Evolutionary conservation across 495 filamentous ascomycete species (phyloP).

Genomic region (Penicillium canescens): DNA sequence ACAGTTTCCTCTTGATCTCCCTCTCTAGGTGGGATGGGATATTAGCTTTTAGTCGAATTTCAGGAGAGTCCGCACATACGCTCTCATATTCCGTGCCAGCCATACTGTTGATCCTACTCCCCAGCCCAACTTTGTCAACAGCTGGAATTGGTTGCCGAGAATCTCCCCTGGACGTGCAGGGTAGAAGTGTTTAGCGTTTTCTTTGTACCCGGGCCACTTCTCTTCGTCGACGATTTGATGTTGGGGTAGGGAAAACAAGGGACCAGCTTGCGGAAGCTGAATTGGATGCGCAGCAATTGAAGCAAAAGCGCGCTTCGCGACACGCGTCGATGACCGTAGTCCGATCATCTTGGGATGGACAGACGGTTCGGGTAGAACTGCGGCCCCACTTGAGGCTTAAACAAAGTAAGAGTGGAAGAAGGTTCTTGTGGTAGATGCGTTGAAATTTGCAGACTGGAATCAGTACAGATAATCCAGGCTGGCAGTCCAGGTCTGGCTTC

Average conservation of each 20-base stretch:
- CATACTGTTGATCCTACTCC: slow-evolving; percentile 33
- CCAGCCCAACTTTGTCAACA: slow-evolving; percentile 38
- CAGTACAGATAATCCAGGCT: too few species aligned
- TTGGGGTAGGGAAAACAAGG: background rate
- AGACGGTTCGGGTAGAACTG: too few species aligned
- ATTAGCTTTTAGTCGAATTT: too few species aligned
- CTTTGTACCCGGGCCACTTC: slow-evolving; percentile 16
- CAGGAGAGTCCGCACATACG: slow-evolving; percentile 8
- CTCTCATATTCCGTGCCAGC: slow-evolving; percentile 28
- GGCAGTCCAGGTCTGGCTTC: too few species aligned
- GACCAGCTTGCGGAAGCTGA: background rate
- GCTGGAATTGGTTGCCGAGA: slow-evolving; percentile 27
- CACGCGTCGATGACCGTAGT: background rate
- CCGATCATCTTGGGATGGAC: background rate
- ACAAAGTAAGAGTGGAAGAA: too few species aligned
- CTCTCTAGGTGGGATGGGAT: background rate
- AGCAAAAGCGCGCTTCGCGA: background rate
- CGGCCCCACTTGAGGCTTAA: too few species aligned
- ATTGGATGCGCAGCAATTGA: background rate
- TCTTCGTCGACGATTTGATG: slow-evolving; percentile 27
- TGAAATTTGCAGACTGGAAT: too few species aligned
- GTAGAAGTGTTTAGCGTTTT: slow-evolving; percentile 27
- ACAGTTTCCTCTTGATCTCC: slow-evolving; percentile 14
- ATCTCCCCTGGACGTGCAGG: slow-evolving; percentile 38
- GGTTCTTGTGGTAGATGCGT: too few species aligned